phyloP scores from a whole-genome alignment of 352 stramenopile genomes.

The Phytophthora capsici region DNA sequence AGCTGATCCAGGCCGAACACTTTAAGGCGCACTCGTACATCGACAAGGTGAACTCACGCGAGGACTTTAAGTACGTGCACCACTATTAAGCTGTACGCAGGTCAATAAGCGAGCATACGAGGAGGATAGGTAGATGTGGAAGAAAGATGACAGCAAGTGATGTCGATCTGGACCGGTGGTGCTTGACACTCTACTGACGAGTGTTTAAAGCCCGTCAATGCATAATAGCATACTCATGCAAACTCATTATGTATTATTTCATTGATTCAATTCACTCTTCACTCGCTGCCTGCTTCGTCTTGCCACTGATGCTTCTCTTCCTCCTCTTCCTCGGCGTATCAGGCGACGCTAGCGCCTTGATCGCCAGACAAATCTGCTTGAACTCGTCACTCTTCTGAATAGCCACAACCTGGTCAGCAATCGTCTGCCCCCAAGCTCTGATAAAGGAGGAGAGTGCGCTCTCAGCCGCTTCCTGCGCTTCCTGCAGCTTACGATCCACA shows the following conservation, averaged over 20 bases:
- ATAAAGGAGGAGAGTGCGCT: conserved; percentile 58
- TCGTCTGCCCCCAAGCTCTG: conserved; percentile 50
- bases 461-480: conserved; percentile 53
- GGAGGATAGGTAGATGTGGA: conserved; percentile 28
- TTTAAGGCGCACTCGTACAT: conserved; percentile 93
- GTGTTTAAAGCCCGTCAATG: conserved; percentile 21
- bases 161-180: conserved; percentile 21
- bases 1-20: conserved; percentile 92
- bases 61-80: conserved; percentile 89
- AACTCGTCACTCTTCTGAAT: conserved; percentile 66
- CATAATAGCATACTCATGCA: conserved; percentile 38
- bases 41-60: conserved; percentile 80
- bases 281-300: conserved; percentile 32
- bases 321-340: conserved; percentile 32
- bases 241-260: conserved; percentile 37
- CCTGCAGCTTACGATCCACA: conserved; percentile 68
- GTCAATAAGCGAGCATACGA: conserved; percentile 2
- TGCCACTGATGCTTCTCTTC: conserved; percentile 22
- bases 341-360: conserved; percentile 33
- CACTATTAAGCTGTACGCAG: conserved; percentile 61
- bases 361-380: conserved; percentile 49
- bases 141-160: conserved; percentile 20
- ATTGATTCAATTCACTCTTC: conserved; percentile 42
- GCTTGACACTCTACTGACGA: conserved; percentile 8
- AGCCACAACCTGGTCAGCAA: conserved; percentile 51